phyloP scores from a whole-genome alignment of 371 early-diverging fungal genomes.

The Circinella umbellata region DNA sequence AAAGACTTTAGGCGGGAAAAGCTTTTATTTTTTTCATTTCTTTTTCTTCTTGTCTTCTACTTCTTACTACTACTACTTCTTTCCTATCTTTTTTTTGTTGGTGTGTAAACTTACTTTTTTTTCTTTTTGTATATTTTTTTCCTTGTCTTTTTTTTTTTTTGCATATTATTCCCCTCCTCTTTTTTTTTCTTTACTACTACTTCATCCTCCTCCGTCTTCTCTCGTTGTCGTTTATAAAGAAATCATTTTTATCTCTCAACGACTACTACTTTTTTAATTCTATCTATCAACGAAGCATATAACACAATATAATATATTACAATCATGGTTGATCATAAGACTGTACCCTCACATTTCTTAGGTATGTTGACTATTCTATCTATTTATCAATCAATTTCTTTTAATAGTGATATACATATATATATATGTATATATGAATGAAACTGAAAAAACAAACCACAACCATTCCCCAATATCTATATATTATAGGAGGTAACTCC shows the following conservation, averaged over 20 bases:
- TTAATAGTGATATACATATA: not conserved
- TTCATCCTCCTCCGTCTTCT: not conserved
- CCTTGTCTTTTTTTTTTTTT: constrained; percentile 2
- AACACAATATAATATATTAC: not conserved
- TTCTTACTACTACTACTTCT: too few relatives aligned
- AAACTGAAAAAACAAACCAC: too few relatives aligned
- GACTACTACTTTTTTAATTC: too few relatives aligned
- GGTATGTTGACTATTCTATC: constrained; percentile 10
- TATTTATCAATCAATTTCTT: not conserved
- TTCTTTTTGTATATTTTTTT: not conserved
- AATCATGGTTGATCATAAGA: constrained; percentile 26
- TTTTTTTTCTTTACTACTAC: not conserved
- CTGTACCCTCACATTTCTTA: constrained; percentile 25
- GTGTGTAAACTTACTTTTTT: too few relatives aligned
- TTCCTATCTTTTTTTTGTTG: not conserved
- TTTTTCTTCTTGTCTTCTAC: not conserved
- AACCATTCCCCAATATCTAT: too few relatives aligned
- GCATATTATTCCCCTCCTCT: constrained; percentile 3
- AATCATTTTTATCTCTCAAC: too few relatives aligned
- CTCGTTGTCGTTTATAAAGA: too few relatives aligned
- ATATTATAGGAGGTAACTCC: constrained; percentile 62
- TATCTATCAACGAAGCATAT: not conserved
- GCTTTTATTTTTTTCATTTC: not conserved
- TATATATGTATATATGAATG: constrained; percentile 1
- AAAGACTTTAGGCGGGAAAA: not conserved